Evolutionary conservation across 192 early-diverging fungal genomes (phyloP), one percentile per base, ranked within the genome.

Genomic region (Umbelopsis sp.): DNA sequence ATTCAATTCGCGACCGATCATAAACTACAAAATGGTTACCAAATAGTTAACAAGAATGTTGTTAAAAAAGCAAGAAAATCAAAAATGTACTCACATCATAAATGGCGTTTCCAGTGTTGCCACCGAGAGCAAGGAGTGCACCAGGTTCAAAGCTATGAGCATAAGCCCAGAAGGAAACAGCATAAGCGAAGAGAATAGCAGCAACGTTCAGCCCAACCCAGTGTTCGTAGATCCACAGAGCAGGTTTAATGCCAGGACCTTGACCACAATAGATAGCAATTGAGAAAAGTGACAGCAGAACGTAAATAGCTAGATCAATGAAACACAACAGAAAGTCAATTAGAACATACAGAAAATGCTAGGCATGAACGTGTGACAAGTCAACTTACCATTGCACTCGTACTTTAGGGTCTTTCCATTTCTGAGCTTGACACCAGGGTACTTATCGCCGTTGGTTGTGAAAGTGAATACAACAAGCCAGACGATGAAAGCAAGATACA

Each of bases 1-100:
- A 80, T 99, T 99, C 67, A 99, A 84, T 78, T 99, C 97, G 68
- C 97, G 87, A 10, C 97, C 97, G 46, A 99, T 96, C 77, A 94
- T 96, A 71, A 94, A 97, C 82, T 87, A 72, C 35, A n/a, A 44
- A 15, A 30, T 6, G 18, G 46, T 49, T 18, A 46, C 12, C 48
- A 11, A n/a, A n/a, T 33, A 64, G 8, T 8, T 6, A 41, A 53
- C 4, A 48, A 30, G 21, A 15, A 7, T 27, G 44, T 53, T 8
- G 50, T 48, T 22, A 49, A 4, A 4, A 61, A 30, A 30, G 27
- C 27, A 30, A 30, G 27, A 30, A 1, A 30, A 30, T 30, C 27
- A 30, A 30, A 2, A 3, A 30, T 2, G 27, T 30, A 46, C 80
- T 71, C 80, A 86, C 86, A 69, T 98, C 95, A 78, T 99, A 98